Evolutionary conservation across 1,284 basidiomycete genomes (phyloP), one percentile per base, ranked within the genome.

Genomic region (Anthracocystis setariae): DNA sequence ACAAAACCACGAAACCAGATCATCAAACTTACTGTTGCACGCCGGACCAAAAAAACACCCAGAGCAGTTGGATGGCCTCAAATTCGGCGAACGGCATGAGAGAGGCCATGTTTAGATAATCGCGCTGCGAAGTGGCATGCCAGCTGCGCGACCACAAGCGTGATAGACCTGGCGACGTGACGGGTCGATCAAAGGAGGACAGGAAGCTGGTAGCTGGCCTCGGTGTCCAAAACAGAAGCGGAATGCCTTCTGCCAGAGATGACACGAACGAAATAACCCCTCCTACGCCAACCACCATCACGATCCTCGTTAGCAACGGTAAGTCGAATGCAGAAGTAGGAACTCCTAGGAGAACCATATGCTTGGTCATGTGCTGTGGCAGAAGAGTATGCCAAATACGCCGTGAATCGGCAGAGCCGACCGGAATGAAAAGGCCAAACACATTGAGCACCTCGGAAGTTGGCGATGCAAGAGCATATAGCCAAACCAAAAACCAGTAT

Each of bases 21-120:
- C 9, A 5, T 20, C 17, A 9, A 20, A 62, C 60, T 62, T 42
- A 63, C 60, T 70, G 67, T 44, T 70, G 67, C 18, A 64, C 57
- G 10, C 67, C 67, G 17, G 67, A 70, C 67, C 60, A 70, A 35
- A 64, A 60, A 33, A 70, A 70, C 3, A 61, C 67, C 18, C 59
- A 70, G 38, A 69, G 51, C 46, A 64, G 20, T 25, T 63, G 60
- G 40, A 70, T 15, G 1, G 38, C 27, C 7, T 42, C 39, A n/a
- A 46, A 20, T 1, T n/a, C 5, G 2, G 55, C 53, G 18, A 58
- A 58, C 7, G 67, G 67, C 35, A 59, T 38, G 3, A 64, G 13
- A 8, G 35, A 42, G 3, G 61, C 61, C 35, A 70, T 27, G 42
- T 49, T 55, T 44, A 64, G 48, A 20, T 70, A 70, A 43, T 70